Conservation (phyloP, 2,329 filamentous ascomycete genomes). For the Fusarium sp. region DNA sequence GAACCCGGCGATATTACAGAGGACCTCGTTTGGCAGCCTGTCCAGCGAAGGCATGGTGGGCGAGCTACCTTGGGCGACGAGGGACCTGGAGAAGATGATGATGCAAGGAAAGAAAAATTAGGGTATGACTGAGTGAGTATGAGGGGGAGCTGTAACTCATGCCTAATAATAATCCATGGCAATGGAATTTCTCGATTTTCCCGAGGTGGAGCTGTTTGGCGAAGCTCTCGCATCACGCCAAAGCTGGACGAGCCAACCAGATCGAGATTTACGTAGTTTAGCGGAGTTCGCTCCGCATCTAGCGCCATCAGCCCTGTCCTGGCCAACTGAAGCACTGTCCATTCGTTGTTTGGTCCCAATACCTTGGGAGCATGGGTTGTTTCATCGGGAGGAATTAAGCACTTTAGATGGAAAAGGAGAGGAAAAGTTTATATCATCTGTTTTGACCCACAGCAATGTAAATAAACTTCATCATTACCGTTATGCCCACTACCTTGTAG, state of each 20-base stretch:
- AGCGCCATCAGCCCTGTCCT: slow-evolving; percentile 19
- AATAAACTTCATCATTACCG: neutral
- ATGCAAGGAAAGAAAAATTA: neutral
- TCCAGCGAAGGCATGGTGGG: slow-evolving; percentile 45
- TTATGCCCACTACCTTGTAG: neutral
- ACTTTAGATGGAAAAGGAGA: neutral
- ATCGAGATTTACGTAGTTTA: neutral
- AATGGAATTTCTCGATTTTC: slow-evolving; percentile 19
- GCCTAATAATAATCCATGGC: neutral
- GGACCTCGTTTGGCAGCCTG: slow-evolving; percentile 44
- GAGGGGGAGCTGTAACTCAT: slow-evolving; percentile 35
- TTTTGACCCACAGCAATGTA: neutral
- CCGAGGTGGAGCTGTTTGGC: slow-evolving; percentile 2
- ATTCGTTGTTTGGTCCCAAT: neutral
- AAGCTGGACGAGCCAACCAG: slow-evolving; percentile 15
- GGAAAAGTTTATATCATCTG: neutral
- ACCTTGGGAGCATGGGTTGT: neutral
- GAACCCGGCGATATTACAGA: slow-evolving; percentile 38
- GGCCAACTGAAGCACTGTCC: neutral
- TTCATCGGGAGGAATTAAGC: neutral
- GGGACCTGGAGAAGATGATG: slow-evolving; percentile 7
- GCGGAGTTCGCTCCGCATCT: slow-evolving; percentile 13
- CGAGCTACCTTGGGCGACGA: slow-evolving; percentile 20
- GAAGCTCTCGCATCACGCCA: slow-evolving; percentile 4
- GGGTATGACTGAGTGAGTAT: neutral